Evolutionary conservation across 2,329 filamentous ascomycete genomes (phyloP), one percentile per base, ranked within the genome.

Genomic region (Lojkania enalia): DNA sequence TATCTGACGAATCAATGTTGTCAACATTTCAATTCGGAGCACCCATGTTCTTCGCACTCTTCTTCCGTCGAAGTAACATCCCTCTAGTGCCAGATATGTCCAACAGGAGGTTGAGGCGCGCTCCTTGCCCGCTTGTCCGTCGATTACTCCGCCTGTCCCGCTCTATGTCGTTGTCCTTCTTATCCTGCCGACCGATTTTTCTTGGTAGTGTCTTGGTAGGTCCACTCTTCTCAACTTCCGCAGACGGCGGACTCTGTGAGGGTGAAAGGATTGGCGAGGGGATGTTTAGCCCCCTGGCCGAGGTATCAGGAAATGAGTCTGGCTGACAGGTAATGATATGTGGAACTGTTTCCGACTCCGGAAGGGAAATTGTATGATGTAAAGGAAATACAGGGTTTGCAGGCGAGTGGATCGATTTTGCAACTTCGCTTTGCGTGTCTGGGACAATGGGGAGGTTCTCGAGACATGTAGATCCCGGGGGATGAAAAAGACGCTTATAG

Each of bases 401-500:
- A 3, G 42, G 30, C 7, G 49, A 42, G 9, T 49, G 43, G 20
- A 47, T 33, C 11, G 40, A 32, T 18, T 42, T 31, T 18, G 45
- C 36, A 4, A 43, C 37, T 38, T 51, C 53, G n/a, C 33, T 23
- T 23, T 51, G 47, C 29, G 35, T 37, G 11, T 47, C 37, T n/a
- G 46, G 32, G 13, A 35, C 11, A 2, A 52, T 29, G 15, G 30
- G 39, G 5, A 20, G 18, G 4, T 25, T 18, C 6, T 41, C 20
- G 11, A 15, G 25, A 11, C 23, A 14, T 5, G 44, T 31, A 14
- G 9, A 15, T 6, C 30, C 23, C 2, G 58, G 48, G 1, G 60
- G 55, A 21, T 74, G 72, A 45, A 75, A 74, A 0, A 75, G 52
- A 3, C 61, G 60, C 55, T 73, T 74, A 47, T 75, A 76, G 3